phyloP scores from a whole-genome alignment of 2,329 filamentous ascomycete genomes.

The Claviceps spartinae region DNA sequence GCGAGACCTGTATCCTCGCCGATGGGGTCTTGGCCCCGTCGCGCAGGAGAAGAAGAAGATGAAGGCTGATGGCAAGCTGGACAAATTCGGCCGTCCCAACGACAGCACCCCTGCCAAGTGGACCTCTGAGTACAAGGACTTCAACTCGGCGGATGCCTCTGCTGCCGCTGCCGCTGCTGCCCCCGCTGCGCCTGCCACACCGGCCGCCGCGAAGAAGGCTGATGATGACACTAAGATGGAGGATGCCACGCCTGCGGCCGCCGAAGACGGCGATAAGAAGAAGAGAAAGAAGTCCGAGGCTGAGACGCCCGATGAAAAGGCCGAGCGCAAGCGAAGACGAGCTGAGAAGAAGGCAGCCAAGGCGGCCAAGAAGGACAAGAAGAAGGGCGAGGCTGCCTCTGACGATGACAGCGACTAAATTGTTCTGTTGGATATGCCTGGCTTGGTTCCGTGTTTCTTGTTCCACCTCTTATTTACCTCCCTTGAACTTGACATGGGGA shows the following conservation, averaged over 20 bases:
- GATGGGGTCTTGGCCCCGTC: conserved; percentile 91
- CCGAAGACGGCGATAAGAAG: conserved; percentile 44
- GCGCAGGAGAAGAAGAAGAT: conserved; percentile 99
- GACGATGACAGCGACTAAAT: conserved; percentile 23
- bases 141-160: conserved; percentile 41
- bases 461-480: too few relatives aligned
- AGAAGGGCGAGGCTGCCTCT: conserved; percentile 38
- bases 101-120: conserved; percentile 89
- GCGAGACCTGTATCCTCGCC: conserved; percentile 87
- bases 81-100: conserved; percentile 91
- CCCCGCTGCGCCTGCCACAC: conserved; percentile 16
- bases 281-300: conserved; percentile 74
- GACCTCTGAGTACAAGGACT: conserved; percentile 89
- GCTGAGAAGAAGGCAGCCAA: conserved; percentile 47
- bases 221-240: conserved; percentile 24
- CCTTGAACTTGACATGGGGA: not conserved
- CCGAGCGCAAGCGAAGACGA: conserved; percentile 45
- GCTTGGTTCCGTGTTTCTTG: too few relatives aligned
- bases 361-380: conserved; percentile 44
- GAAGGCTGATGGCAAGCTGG: conserved; percentile 93
- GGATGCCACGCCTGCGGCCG: conserved; percentile 20
- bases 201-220: conserved; percentile 15
- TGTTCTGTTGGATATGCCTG: not conserved
- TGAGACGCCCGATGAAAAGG: conserved; percentile 57
- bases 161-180: conserved; percentile 31